Evolutionary conservation across 1,139 yeast genomes (phyloP).

Genomic region (Nakaseomyces glabratus): DNA sequence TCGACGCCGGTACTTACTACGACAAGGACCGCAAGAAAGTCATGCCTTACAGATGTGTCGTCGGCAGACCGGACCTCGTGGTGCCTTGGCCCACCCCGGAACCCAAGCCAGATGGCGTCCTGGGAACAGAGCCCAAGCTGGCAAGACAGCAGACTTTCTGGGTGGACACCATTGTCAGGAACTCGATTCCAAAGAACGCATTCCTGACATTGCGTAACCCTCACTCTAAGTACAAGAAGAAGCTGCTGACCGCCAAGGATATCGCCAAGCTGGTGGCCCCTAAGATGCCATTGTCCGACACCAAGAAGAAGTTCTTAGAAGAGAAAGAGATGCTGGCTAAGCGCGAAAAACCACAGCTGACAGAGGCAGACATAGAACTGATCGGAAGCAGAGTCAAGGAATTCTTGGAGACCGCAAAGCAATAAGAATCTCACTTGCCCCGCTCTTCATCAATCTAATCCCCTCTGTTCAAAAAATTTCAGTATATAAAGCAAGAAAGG

Average conservation of each 20-base stretch:
- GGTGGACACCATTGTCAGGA: conserved; percentile 55
- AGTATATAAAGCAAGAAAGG: no score
- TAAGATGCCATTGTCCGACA: conserved; percentile 65
- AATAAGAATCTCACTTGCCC: no score
- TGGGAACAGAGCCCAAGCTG: conserved; percentile 49
- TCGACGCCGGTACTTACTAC: conserved; percentile 58
- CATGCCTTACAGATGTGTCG: conserved; percentile 70
- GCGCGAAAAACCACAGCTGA: conserved; percentile 42
- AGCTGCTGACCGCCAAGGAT: conserved; percentile 49
- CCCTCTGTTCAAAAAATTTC: no score
- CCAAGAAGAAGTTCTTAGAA: conserved; percentile 43
- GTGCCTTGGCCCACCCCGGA: conserved; percentile 92
- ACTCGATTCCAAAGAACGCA: conserved; percentile 64
- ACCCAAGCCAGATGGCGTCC: conserved; percentile 47
- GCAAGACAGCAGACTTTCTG: conserved; percentile 70
- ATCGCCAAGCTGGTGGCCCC: conserved; percentile 60
- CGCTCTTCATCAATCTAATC: no score
- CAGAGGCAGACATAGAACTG: conserved; percentile 58
- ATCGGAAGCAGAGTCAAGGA: conserved; percentile 54
- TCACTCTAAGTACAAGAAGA: conserved; percentile 46
- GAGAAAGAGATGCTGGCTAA: conserved; percentile 45
- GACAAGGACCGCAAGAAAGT: conserved; percentile 66
- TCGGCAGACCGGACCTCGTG: conserved; percentile 52
- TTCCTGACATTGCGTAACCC: conserved; percentile 65
- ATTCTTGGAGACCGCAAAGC: conserved; percentile 7